Evolutionary conservation across 1,284 basidiomycete genomes (phyloP), one percentile per base, ranked within the genome.

Genomic region (Apiotrichum domesticum): DNA sequence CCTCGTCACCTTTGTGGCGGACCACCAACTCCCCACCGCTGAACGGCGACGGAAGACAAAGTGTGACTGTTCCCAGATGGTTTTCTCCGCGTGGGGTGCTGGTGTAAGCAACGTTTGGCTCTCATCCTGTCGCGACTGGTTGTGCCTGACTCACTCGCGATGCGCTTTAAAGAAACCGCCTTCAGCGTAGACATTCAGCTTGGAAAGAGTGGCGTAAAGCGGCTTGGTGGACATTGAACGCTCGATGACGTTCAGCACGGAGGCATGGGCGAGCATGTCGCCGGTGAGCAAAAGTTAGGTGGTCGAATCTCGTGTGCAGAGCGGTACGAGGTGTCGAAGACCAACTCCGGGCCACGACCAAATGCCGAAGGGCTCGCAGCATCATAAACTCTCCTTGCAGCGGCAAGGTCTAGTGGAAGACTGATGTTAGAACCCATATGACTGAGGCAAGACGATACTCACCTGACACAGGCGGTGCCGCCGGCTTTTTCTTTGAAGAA

Each of bases 101-200:
- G 21, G 21, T 21, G 21, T 21, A 21, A 21, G 21, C 21, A 21
- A 21, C 21, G 21, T 21, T 21, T 21, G 21, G 21, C 21, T 21
- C 21, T 21, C 21, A 21, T 21, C 21, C 21, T 21, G 21, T 21
- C 21, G 21, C 21, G 21, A 21, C 21, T 21, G 9, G 63, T 56
- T 1, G 62, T 63, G 54, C 61, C 57, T n/a, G 3, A 58, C 63
- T 55, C 41, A 64, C 61, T 65, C 64, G 37, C 57, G 50, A 45
- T 63, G 62, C 11, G 55, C 39, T 35, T 62, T 62, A 58, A 65
- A 66, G 40, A 66, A 66, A 1, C 62, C 64, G 3, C 59, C 62
- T 9, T 44, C 35, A 35, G 42, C 15, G 37, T 66, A 62, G 7
- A 58, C 51, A 46, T 63, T 62, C 32, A 63, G 42, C 58, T 63